phyloP scores from a whole-genome alignment of 164 flowering plant species.

The Vitis riparia region DNA sequence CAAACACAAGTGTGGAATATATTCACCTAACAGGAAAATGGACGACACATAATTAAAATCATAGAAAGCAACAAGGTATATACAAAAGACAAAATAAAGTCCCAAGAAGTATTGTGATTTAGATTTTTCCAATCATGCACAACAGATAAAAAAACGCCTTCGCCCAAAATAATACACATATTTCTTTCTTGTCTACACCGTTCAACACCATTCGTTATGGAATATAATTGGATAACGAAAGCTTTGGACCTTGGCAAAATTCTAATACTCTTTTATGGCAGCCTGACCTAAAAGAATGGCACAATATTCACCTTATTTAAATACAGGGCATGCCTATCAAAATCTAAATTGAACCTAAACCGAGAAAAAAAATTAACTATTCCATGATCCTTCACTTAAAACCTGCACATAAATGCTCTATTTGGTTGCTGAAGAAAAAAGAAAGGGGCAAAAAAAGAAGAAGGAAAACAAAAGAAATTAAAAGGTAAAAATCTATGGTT shows the following conservation, averaged over 20 bases:
- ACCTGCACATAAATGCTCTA: no score
- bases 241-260: neutral
- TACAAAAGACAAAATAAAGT: neutral
- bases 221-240: neutral
- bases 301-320: no score
- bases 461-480: no score
- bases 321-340: no score
- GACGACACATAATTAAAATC: conserved; percentile 1
- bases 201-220: neutral
- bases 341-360: no score
- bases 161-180: neutral
- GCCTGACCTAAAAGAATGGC: neutral
- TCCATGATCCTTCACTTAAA: no score
- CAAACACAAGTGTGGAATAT: neutral
- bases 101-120: neutral
- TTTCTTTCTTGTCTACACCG: neutral
- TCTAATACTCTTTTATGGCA: neutral
- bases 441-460: no score
- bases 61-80: neutral
- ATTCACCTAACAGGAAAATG: conserved; percentile 1
- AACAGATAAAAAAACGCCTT: neutral
- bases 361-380: neutral
- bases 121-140: conserved; percentile 1
- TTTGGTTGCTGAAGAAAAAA: no score
- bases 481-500: no score